A percentile compares a stretch with the other conserved stretches of the same genome.
Conservation (phyloP, 345 rosid genomes). For the Eucalyptus curtisii region DNA sequence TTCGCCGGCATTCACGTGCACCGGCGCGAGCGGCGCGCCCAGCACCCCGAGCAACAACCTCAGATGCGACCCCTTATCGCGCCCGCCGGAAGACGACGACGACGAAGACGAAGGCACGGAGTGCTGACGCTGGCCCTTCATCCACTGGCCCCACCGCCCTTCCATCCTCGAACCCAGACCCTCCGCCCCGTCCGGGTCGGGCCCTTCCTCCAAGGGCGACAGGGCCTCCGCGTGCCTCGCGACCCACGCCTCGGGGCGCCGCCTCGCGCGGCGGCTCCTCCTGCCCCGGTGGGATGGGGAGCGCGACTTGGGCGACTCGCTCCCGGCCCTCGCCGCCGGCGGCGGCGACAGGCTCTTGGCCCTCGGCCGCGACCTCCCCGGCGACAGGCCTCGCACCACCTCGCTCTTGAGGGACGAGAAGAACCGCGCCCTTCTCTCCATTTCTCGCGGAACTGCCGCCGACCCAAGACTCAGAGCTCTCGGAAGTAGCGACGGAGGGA, state of each 20-base stretch:
- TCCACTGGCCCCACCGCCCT: conserved; percentile 27
- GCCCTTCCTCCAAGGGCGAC: conserved; percentile 32
- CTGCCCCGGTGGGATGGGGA: not conserved
- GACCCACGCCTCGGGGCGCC: not conserved
- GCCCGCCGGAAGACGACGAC: not conserved
- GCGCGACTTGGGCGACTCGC: not conserved
- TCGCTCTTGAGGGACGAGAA: conserved; percentile 8
- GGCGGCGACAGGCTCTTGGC: not conserved
- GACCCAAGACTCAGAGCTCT: not conserved
- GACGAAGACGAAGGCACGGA: not conserved
- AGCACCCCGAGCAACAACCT: conserved; percentile 24
- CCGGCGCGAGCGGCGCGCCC: conserved; percentile 33
- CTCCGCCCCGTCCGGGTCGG: conserved; percentile 12
- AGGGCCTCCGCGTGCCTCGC: conserved; percentile 9
- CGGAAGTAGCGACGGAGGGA: not conserved
- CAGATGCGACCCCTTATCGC: conserved; percentile 12
- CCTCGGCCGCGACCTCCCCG: conserved; percentile 1
- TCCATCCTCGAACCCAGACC: conserved; percentile 9
- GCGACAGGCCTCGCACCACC: conserved; percentile 8
- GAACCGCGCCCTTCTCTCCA: not conserved
- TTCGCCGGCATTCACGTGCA: conserved; percentile 14
- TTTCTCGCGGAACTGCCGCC: not conserved
- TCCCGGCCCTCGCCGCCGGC: not conserved
- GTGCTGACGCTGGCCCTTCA: conserved; percentile 12
- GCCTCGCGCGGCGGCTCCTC: not conserved